Evolutionary conservation across 2,329 filamentous ascomycete genomes (phyloP), one percentile per base, ranked within the genome.

Genomic region (Aaosphaeria pasadenensis): DNA sequence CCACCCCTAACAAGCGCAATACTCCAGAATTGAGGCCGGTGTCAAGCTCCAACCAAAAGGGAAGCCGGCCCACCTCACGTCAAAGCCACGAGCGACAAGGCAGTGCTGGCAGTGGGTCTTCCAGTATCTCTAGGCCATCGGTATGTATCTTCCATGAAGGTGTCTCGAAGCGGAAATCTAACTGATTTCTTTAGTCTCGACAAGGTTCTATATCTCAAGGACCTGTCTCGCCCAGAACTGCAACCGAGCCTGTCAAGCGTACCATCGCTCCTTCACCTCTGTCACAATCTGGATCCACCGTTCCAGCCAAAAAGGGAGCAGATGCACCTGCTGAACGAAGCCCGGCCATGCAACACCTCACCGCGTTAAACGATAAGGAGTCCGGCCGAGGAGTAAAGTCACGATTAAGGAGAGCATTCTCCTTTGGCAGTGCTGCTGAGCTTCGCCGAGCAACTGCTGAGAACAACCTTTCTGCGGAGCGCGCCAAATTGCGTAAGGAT

Each of bases 401-500:
- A 13, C 81, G 91, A 56, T 77, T 99, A 50, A 84, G 94, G 47
- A 83, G 94, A 59, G 94, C 94, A 0, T 96, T 99, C 63, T 99
- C 94, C 0, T 99, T 99, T 71, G 91, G 94, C 43, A 97, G 92
- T 67, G 89, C 91, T 39, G 89, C 92, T 6, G 94, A 99, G 66
- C 83, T 99, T 42, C 83, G 87, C 53, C 87, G 87, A 64, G 87
- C 85, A 9, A 85, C 84, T 7, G 84, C 81, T 5, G 81, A 86
- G 57, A 85, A 86, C 42, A 82, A 76, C 51, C 67, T 56, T 29
- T 63, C 64, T 46, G 68, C 71, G 36, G 78, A 79, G 42, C 71
- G 78, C 5, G 74, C 79, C 4, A 85, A 82, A 61, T 72, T 87
- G 49, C 84, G 59, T n/a, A 70, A 68, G 45, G 69, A 71, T 39